Base-by-base conservation (phyloP, 257 asterid genomes). In the Petrea volubilis region DNA sequence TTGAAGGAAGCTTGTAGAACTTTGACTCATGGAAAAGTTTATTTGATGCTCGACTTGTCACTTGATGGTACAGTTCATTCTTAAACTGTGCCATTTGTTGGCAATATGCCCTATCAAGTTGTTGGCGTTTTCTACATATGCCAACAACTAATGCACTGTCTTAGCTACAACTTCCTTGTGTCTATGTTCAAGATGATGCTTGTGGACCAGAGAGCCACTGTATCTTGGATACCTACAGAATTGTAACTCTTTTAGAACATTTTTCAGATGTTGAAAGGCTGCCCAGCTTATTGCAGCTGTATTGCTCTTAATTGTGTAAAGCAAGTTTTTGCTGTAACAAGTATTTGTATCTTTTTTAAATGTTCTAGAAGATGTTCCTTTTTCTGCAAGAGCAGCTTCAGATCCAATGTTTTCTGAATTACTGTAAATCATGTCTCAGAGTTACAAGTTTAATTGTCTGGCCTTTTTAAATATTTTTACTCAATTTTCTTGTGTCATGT, bases 351-450 rank as follows among this genome's bases (percentile, higher is more conserved):
- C 51, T 44, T 44, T 44, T 44, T 44, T 3, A 5, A 6, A 7
- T 7, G 43, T 38, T 38, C 38, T 38, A 38, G 43, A 3, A 47
- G 2, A 40, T 9, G 9, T 5, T 21, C 9, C 51, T 49, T 21
- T 47, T 58, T 60, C 6, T 53, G 44, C 65, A 21, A 21, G 60
- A 75, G 29, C 21, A 64, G 40, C 38, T 72, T 33, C 36, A 50
- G 21, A 23, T 38, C 13, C 61, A 23, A 23, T 60, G 23, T 11
- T 52, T 27, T 20, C 47, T 14, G 51, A 27, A 14, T 59, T 33
- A 58, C 20, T 56, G 46, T 50, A 29, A 64, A 33, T 57, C 13
- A 18, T 62, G 70, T 12, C 58, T n/a, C 14, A 64, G 38, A 14
- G 36, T 34, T 41, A 9, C 27, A 18, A 63, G 56, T 31, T 36